phyloP scores from a whole-genome alignment of 495 filamentous ascomycete genomes.

The Xylaria grammica region DNA sequence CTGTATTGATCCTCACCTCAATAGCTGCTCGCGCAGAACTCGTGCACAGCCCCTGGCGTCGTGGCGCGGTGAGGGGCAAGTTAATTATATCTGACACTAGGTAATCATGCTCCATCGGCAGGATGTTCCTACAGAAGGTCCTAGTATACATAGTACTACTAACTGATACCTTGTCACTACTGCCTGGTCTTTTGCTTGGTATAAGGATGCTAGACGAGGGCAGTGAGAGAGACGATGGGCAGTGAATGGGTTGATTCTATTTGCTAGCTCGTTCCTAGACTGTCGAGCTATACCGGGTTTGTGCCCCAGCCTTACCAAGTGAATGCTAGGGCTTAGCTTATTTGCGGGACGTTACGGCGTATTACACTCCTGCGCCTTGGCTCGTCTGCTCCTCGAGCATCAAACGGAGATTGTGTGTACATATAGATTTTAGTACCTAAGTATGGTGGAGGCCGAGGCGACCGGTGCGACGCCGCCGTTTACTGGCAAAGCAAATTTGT shows the following conservation, averaged over 20 bases:
- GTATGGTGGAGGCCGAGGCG: not conserved
- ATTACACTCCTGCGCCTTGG: not conserved
- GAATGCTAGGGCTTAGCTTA: constrained; percentile 8
- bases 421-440: constrained; percentile 1
- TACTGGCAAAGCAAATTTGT: not conserved
- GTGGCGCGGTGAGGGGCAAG: not conserved
- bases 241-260: not conserved
- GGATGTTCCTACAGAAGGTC: too few species aligned
- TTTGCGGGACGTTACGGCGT: not conserved
- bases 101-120: not conserved
- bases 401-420: not conserved
- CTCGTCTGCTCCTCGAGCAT: not conserved
- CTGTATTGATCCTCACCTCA: not conserved
- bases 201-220: not conserved
- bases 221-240: not conserved
- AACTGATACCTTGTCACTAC: too few species aligned
- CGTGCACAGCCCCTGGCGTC: constrained; percentile 8
- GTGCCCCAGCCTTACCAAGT: not conserved
- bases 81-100: constrained; percentile 7
- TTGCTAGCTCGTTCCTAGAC: not conserved
- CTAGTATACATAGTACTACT: too few species aligned
- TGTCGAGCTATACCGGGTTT: not conserved
- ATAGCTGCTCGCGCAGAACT: not conserved
- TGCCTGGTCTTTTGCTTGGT: too few species aligned
- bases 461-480: not conserved